Evolutionary conservation across 2,329 filamentous ascomycete species (phyloP).

Genomic region (Fusarium subglutinans): DNA sequence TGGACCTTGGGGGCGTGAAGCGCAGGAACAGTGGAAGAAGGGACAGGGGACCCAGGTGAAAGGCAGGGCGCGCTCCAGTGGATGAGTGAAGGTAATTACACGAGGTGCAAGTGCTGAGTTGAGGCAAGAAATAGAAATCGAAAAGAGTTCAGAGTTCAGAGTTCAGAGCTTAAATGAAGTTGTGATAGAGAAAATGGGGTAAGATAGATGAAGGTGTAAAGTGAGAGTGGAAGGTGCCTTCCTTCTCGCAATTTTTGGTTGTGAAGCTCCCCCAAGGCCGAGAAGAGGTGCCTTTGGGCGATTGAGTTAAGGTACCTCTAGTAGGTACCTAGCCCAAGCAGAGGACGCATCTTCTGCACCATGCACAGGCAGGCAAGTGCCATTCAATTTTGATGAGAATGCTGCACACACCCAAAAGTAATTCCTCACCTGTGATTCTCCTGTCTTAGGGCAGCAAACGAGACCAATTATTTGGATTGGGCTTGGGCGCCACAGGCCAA

Average conservation of each 20-base stretch:
- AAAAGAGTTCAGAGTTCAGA: background rate
- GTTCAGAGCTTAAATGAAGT: background rate
- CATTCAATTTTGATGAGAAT: background rate
- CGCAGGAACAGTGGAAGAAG: background rate
- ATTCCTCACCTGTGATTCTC: background rate
- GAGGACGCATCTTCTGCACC: background rate
- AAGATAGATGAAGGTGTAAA: background rate
- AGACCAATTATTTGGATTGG: background rate
- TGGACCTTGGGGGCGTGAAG: constrained; percentile 17
- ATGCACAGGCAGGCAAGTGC: background rate
- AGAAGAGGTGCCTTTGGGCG: background rate
- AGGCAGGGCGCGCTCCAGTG: background rate
- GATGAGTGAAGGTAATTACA: background rate
- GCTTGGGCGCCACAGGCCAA: background rate
- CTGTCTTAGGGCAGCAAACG: background rate
- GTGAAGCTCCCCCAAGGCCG: background rate
- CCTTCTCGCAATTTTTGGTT: background rate
- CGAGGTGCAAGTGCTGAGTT: background rate
- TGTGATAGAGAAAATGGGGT: background rate
- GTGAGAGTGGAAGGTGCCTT: background rate
- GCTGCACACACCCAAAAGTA: background rate
- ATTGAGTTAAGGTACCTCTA: background rate
- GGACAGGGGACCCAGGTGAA: background rate
- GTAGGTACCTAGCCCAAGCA: background rate
- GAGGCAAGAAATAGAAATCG: background rate